These are phyloP conservation scores for Nicotiana knightiana DNA, from an alignment of 257 asterid species.

Conservation along the genomic window DNA sequence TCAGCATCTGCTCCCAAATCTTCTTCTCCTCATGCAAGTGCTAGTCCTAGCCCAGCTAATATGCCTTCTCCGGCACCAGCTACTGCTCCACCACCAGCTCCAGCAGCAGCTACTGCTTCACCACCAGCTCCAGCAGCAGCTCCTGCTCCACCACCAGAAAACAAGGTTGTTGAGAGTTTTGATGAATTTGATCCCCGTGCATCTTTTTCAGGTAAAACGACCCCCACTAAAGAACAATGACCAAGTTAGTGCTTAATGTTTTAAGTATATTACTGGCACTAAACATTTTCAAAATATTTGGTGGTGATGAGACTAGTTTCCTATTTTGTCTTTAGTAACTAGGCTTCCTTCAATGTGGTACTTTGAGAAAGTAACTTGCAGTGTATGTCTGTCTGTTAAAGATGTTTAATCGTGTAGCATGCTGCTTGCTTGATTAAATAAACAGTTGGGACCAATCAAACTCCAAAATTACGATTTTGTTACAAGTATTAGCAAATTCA, in stretches of 20 bases:
- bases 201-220: slow-evolving; percentile 60
- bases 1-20: slow-evolving; percentile 54
- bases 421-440: neutral
- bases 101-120: slow-evolving; percentile 47
- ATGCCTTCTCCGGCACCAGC: slow-evolving; percentile 12
- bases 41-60: slow-evolving; percentile 44
- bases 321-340: neutral
- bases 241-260: slow-evolving; percentile 5
- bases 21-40: slow-evolving; percentile 45
- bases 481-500: neutral
- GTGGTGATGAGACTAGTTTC: neutral
- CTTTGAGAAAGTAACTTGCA: neutral
- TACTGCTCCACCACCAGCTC: slow-evolving; percentile 35
- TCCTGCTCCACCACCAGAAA: slow-evolving; percentile 29
- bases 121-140: slow-evolving; percentile 42
- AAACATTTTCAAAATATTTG: neutral
- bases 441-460: neutral
- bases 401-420: neutral
- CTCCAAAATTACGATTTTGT: neutral
- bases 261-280: neutral
- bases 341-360: neutral
- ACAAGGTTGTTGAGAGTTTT: slow-evolving; percentile 49
- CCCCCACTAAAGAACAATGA: neutral
- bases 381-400: neutral
- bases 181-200: slow-evolving; percentile 98